Evolutionary conservation across 768 basidiomycete genomes (phyloP), one percentile per base, ranked within the genome.

Genomic region (Amanita molliuscula): DNA sequence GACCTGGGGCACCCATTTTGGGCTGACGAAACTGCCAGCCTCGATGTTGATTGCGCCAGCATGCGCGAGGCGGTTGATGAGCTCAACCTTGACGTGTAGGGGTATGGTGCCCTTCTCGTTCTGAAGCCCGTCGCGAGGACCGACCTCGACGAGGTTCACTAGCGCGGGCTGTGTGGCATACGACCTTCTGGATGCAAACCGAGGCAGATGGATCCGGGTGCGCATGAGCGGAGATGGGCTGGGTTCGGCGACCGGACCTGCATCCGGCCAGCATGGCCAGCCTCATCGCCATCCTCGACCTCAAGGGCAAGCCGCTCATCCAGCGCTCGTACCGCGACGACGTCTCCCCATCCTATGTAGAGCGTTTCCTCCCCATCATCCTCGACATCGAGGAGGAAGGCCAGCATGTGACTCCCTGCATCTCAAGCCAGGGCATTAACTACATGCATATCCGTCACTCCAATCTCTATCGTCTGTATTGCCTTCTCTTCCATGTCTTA

Each of bases 381-480:
- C 80, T 97, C 31, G 95, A 99, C 25, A 84, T 96, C 62, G 95
- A 99, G 66, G 95, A 99, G 71, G 96, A 99, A 52, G 91, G 90
- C 31, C 85, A 92, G 57, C 92, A 92, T 59, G 86, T 97, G 23
- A 93, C 91, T 5, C 96, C 96, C 1, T 98, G 95, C 68, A 90
- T 99, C 73, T 88, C 94, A 3, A 84, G 79, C 55, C 88, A 93
- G 59, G 95, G 95, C 11, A 73, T 98, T 70, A 98, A 98, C 67
- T 99, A 94, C 69, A 88, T 97, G 84, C 93, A 99, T 65, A 97
- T 99, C 62, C 78, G 95, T 25, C 95, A 98, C 65, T 95, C 91
- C 41, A 99, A 99, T 69, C 74, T 99, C 5, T 99, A 99, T 64
- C 74, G 95, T 96, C 61, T 59, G 90, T 76, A 29, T 18, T 50